Conservation (phyloP, 2,329 filamentous ascomycete genomes). For the Aphanocladium album region DNA sequence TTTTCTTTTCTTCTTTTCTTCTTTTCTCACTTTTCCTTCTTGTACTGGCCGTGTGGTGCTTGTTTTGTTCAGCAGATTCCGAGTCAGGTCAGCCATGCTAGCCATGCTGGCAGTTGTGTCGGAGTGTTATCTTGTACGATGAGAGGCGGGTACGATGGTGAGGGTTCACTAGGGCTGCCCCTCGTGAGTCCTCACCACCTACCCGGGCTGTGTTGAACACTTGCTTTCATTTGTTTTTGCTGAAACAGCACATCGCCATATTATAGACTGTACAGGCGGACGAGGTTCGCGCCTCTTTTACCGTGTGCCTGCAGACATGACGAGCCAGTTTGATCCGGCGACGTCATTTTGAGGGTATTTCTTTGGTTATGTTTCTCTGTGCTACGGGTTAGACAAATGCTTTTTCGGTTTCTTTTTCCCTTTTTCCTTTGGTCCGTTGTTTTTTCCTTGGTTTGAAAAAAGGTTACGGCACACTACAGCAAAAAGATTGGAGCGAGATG, state of each 20-base stretch:
- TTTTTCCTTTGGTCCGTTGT: neutral
- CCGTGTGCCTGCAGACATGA: slow-evolving; percentile 23
- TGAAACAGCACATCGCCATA: slow-evolving; percentile 11
- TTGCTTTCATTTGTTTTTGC: slow-evolving; percentile 11
- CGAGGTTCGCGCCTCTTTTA: slow-evolving; percentile 30
- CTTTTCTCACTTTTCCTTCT: slow-evolving; percentile 22
- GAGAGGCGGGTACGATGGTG: neutral
- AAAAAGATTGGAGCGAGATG: slow-evolving; percentile 10
- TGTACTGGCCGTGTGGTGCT: slow-evolving; percentile 15
- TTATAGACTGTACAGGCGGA: slow-evolving; percentile 34
- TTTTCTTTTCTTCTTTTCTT: slow-evolving; percentile 16
- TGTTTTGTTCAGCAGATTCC: slow-evolving; percentile 17
- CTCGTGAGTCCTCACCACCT: neutral
- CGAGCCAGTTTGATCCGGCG: slow-evolving; percentile 24
- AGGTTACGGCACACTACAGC: slow-evolving; percentile 1
- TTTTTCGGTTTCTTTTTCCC: slow-evolving; percentile 15
- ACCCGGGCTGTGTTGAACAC: slow-evolving; percentile 5
- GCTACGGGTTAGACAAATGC: slow-evolving; percentile 12
- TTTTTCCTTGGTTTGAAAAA: neutral
- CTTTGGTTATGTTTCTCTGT: slow-evolving; percentile 4
- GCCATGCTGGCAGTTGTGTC: neutral
- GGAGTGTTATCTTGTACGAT: slow-evolving; percentile 5
- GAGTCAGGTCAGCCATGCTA: neutral
- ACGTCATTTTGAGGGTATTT: slow-evolving; percentile 9
- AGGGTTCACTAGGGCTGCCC: neutral